Conservation (phyloP, 148 eudicot genomes). For the Rhododendron kiyosumense region DNA sequence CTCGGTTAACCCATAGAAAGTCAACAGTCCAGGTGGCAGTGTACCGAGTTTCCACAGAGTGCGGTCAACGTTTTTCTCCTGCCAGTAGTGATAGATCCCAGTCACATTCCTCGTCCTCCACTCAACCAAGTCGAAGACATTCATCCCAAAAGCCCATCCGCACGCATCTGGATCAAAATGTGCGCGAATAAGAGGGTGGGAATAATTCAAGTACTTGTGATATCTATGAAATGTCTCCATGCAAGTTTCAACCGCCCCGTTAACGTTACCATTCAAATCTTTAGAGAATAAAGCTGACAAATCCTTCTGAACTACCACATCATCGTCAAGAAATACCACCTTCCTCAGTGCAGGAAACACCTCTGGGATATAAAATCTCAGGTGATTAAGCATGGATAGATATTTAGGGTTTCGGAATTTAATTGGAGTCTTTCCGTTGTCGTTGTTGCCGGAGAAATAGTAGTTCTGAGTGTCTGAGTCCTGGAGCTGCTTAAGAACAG, state of each 20-base stretch:
- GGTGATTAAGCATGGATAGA: constrained; percentile 82
- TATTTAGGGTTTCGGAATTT: constrained; percentile 83
- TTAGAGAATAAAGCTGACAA: constrained; percentile 60
- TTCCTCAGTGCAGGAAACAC: constrained; percentile 70
- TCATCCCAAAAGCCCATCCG: constrained; percentile 96
- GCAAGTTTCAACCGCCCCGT: constrained; percentile 92
- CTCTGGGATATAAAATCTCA: constrained; percentile 81
- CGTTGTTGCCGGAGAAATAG: constrained; percentile 71
- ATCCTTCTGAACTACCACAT: constrained; percentile 82
- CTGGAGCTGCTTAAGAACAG: constrained; percentile 83
- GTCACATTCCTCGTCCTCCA: constrained; percentile 86
- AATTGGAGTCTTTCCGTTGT: constrained; percentile 61
- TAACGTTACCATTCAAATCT: constrained; percentile 72
- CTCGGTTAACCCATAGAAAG: constrained; percentile 79
- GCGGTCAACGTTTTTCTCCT: constrained; percentile 77
- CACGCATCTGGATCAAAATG: constrained; percentile 93
- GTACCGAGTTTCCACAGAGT: constrained; percentile 85
- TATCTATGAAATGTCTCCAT: constrained; percentile 90
- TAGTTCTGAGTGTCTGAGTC: constrained; percentile 73
- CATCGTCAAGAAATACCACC: constrained; percentile 82
- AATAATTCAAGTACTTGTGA: constrained; percentile 84
- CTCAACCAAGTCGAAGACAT: constrained; percentile 73
- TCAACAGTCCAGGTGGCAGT: constrained; percentile 79
- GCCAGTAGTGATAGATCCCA: constrained; percentile 89
- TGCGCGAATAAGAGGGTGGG: constrained; percentile 75